A percentile compares a stretch with the other conserved stretches of the same genome.
phyloP scores from a whole-genome alignment of 2,329 filamentous ascomycete species.

The Verticillium longisporum region DNA sequence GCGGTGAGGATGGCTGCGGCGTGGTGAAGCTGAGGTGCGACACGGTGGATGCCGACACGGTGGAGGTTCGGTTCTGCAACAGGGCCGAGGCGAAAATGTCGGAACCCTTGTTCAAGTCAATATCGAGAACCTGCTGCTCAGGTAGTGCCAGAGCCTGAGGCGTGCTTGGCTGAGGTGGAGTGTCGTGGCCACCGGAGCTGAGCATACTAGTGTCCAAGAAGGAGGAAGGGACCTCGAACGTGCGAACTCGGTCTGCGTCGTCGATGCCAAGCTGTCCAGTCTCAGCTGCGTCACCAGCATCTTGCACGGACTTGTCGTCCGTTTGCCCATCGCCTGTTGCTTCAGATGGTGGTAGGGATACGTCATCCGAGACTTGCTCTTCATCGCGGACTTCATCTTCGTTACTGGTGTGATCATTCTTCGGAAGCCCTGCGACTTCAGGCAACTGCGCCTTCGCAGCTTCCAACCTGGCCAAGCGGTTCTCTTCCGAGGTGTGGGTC shows the following conservation, averaged over 20 bases:
- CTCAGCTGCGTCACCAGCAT: not conserved
- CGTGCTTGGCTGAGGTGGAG: not conserved
- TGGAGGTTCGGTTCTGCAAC: not conserved
- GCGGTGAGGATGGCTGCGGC: not conserved
- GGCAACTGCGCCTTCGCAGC: not conserved
- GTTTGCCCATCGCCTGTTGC: not conserved
- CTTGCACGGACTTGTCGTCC: not conserved
- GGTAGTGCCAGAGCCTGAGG: not conserved
- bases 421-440: not conserved
- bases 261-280: not conserved
- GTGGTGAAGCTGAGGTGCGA: not conserved
- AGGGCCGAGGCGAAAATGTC: constrained; percentile 1
- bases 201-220: not conserved
- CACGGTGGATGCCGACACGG: not conserved
- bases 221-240: not conserved
- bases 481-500: constrained; percentile 5
- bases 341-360: not conserved
- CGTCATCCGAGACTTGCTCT: not conserved
- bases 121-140: not conserved
- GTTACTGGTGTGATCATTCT: too few relatives aligned
- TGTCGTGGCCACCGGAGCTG: not conserved
- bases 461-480: constrained; percentile 2
- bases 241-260: not conserved
- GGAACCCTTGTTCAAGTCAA: not conserved
- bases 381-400: too few relatives aligned